Evolutionary conservation across 2,329 filamentous ascomycete genomes (phyloP), one percentile per base, ranked within the genome.

Genomic region (Lomentospora prolificans): DNA sequence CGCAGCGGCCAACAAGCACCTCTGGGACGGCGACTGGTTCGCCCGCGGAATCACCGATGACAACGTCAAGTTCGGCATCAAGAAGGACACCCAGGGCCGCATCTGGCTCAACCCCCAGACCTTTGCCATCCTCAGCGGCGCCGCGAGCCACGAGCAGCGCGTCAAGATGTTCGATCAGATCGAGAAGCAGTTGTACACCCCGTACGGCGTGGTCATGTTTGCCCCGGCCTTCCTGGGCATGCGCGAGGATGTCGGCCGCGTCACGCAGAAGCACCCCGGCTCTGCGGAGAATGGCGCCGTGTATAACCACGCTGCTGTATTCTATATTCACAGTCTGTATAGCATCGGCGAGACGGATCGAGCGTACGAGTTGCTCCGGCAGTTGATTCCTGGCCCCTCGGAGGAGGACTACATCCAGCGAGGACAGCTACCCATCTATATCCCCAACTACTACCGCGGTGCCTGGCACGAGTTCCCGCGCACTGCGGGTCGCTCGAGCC

Each of bases 21-120:
- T 82, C 39, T 81, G 78, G 78, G 74, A 79, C 58, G 78, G 77
- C 10, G 72, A 76, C 53, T 81, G 79, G 79, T 82, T 75, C 59
- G 71, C 76, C 2, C 75, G 79, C 31, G 79, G 79, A 55, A 81
- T 82, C 66, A 82, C 78, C 0, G 79, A 81, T 62, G 76, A 79
- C 60, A 68, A 70, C 50, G 75, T 79, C 7, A 66, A 69, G 0
- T 81, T 82, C 60, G 79, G 79, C 33, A 71, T 74, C 53, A 71
- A 73, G 58, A 64, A 69, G 22, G 79, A 81, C 60, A 55, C 57
- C n/a, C 76, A 80, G 61, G 78, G 78, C 33, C 72, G 76, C 44
- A 79, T 81, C 62, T 81, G 78, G 78, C 72, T 81, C 55, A 81
- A 81, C 61, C 78, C 78, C 1, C 78, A 81, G 59, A 70, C 77